Evolutionary conservation across 2,329 filamentous ascomycete species (phyloP), one percentile per base, ranked within the genome.

Genomic region (Hansfordia pulvinata): DNA sequence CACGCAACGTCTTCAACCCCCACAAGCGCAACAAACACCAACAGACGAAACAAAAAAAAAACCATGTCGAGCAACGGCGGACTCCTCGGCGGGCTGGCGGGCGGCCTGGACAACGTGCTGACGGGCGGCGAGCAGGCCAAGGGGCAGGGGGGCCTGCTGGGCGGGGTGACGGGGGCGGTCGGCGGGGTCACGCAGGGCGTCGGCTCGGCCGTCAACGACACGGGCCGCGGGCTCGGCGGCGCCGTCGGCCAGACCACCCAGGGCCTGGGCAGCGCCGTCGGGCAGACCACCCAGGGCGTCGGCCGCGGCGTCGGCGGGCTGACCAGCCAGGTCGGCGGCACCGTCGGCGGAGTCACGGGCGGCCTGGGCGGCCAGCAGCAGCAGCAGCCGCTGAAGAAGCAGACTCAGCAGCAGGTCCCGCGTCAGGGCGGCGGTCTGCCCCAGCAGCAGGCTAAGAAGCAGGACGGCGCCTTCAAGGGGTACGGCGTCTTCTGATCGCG

Each of bases 21-120:
- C n/a, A 20, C 20, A 27, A 25, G 18, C 11, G 16, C 14, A 14
- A 15, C 22, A 21, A 10, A 21, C 10, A 27, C 33, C 32, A 34
- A 23, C 27, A 18, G 17, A 30, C 25, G 16, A 29, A 12, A 26
- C 23, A 25, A 23, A 11, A 28, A 30, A 29, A n/a, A 16, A 29
- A 41, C 29, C 36, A 48, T 48, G 45, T 49, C 46, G n/a, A 42
- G 44, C 39, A 35, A 46, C 29, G 44, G 44, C 30, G 46, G 46
- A 30, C 46, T 49, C 26, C 43, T 49, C 28, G 46, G 46, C 27
- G 44, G 44, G 26, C 25, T 49, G 19, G 35, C 44, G 13, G 44
- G 46, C 19, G 41, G 45, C 17, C 31, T 49, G 17, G 46, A 49
- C 41, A 49, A 48, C 27, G 37, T 49, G 25, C 39, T 49, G 17